These are phyloP conservation scores for Spathaspora hagerdaliae DNA, from an alignment of 805 yeast genomes.

Conservation along the genomic window DNA sequence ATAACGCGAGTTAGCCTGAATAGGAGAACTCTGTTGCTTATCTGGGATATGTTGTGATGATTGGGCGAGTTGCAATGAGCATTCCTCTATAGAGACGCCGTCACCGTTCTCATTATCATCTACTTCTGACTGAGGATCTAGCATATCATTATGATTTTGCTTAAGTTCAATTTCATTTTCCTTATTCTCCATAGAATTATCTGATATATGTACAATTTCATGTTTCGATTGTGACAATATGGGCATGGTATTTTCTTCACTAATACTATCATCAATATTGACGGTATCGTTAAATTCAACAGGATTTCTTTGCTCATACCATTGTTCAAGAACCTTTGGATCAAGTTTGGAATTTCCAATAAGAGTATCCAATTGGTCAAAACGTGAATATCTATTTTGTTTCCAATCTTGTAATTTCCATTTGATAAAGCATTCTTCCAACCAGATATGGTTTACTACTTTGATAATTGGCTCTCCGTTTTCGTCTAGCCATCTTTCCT, in stretches of 20 bases:
- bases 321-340: constrained; percentile 34
- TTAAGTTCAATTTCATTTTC: background rate
- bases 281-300: constrained; percentile 10
- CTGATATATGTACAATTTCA: background rate
- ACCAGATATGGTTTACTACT: constrained; percentile 80
- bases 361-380: constrained; percentile 44
- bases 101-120: constrained; percentile 1
- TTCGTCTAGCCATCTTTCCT: constrained; percentile 49
- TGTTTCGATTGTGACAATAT: constrained; percentile 6
- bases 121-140: constrained; percentile 9
- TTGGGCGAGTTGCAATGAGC: background rate
- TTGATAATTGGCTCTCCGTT: constrained; percentile 31
- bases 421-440: constrained; percentile 68
- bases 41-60: background rate
- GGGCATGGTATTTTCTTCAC: constrained; percentile 16
- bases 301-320: constrained; percentile 17
- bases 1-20: background rate
- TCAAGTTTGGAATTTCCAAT: constrained; percentile 52
- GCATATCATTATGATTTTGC: background rate
- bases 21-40: background rate
- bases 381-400: constrained; percentile 43
- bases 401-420: constrained; percentile 53
- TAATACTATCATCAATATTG: constrained; percentile 26
- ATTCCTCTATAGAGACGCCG: background rate
- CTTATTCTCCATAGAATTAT: constrained; percentile 1